Percentiles rank a stretch among this genome's conserved stretches.
phyloP scores from a whole-genome alignment of 805 yeast genomes.

The Metschnikowia cubensis region DNA sequence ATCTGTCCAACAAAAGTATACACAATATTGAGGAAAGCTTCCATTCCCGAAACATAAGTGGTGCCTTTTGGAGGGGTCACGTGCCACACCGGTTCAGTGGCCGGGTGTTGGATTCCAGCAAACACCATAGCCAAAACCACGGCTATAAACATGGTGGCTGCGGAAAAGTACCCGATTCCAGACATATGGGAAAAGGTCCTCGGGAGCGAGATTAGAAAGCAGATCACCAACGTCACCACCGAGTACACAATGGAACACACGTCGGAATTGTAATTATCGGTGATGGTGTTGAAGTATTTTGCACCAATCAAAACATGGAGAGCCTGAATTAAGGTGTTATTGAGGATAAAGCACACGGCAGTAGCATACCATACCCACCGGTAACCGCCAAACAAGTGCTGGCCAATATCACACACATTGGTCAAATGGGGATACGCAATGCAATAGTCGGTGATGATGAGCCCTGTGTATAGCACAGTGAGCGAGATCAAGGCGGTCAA shows the following conservation, averaged over 20 bases:
- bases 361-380: slow-evolving; percentile 55
- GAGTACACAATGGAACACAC: slow-evolving; percentile 52
- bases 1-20: slow-evolving; percentile 65
- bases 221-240: slow-evolving; percentile 46
- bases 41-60: slow-evolving; percentile 51
- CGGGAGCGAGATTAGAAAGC: slow-evolving; percentile 51
- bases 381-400: slow-evolving; percentile 49
- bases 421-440: slow-evolving; percentile 48
- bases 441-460: slow-evolving; percentile 53
- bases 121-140: slow-evolving; percentile 50
- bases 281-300: slow-evolving; percentile 52
- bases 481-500: slow-evolving; percentile 49
- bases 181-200: slow-evolving; percentile 54
- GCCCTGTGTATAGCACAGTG: slow-evolving; percentile 53
- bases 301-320: slow-evolving; percentile 60
- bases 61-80: slow-evolving; percentile 45
- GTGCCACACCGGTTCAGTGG: slow-evolving; percentile 35
- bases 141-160: slow-evolving; percentile 55
- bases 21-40: slow-evolving; percentile 54
- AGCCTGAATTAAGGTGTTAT: slow-evolving; percentile 56
- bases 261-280: slow-evolving; percentile 34
- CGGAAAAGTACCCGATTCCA: slow-evolving; percentile 48
- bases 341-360: slow-evolving; percentile 49
- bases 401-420: slow-evolving; percentile 58
- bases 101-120: slow-evolving; percentile 45